Base-by-base conservation (phyloP, 1,284 basidiomycete species). In the Sanguinoderma infundibulare region DNA sequence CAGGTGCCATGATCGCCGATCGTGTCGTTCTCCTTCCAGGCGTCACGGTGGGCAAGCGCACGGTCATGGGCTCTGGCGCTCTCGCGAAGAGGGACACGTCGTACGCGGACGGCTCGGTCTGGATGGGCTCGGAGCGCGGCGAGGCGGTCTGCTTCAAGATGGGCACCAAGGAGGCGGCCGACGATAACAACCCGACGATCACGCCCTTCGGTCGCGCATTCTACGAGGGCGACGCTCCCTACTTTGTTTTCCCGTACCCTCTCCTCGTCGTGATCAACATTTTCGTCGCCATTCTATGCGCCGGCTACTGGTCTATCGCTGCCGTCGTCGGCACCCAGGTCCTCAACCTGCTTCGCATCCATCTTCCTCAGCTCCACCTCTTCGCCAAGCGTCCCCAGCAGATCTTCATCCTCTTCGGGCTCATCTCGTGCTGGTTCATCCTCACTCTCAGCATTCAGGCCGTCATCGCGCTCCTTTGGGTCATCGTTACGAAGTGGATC, bases 161-260 rank as follows among this genome's bases (percentile, higher is more conserved):
- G 30, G 62, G 59, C 38, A 39, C 35, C 28, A 56, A 57, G 51
- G 61, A 68, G 52, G 55, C 58, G n/a, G 30, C 20, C 34, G 66
- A 68, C 52, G 64, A 65, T 22, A 73, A 74, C 58, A 26, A n/a
- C 12, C 57, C 65, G 22, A 81, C 79, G 1, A 77, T 70, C 34
- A 81, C 79, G 2, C 81, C 81, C 3, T 83, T 83, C 64, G 80
- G 79, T n/a, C 73, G 75, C 55, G 80, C 81, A 1, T 82, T 79
- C 69, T 81, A 83, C 73, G 72, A 74, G 62, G 72, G 77, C 57
- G 60, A 80, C 61, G 79, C 80, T 7, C 59, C 72, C 34, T 82
- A 76, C 67, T 80, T 78, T 61, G 80, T 83, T 51, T 73, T 76
- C 62, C 80, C 81, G 3, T 81, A 80, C 65, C 44, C 59, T 39